These are phyloP conservation scores for Narthecium ossifragum DNA, from an alignment of 106 monocot species.

Conservation along the genomic window DNA sequence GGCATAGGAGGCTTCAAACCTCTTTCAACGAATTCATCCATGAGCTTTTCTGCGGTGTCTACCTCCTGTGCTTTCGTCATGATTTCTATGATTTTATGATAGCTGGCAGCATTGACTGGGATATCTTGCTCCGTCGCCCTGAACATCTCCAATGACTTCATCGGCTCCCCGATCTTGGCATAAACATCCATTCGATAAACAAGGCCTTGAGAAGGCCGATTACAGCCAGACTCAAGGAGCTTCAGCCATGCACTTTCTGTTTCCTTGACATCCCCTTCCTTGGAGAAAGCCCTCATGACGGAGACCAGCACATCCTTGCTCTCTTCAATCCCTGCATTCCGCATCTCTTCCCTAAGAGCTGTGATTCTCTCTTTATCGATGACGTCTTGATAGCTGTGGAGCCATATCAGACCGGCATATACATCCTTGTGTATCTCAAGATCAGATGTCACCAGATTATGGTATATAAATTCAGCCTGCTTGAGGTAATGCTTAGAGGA, in stretches of 20 bases:
- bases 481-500: constrained; percentile 47
- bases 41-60: constrained; percentile 45
- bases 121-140: constrained; percentile 25
- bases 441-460: constrained; percentile 53
- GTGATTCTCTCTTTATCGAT: constrained; percentile 63
- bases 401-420: constrained; percentile 79
- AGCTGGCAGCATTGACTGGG: constrained; percentile 33
- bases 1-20: constrained; percentile 70
- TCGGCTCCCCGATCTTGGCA: constrained; percentile 49
- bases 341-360: constrained; percentile 65
- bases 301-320: constrained; percentile 64
- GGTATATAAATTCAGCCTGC: constrained; percentile 85
- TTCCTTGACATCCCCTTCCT: constrained; percentile 57
- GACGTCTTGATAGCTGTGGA: constrained; percentile 85
- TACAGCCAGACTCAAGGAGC: constrained; percentile 34
- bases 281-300: constrained; percentile 77
- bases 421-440: constrained; percentile 65
- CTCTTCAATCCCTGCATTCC: constrained; percentile 36
- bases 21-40: constrained; percentile 52
- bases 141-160: constrained; percentile 82
- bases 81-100: constrained; percentile 84
- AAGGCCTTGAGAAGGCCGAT: constrained; percentile 65
- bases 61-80: constrained; percentile 59
- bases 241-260: constrained; percentile 63
- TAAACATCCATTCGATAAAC: constrained; percentile 81